Evolutionary conservation across 495 filamentous ascomycete species (phyloP), one percentile per base, ranked within the genome.

Genomic region (Massariosphaeria phaeospora): DNA sequence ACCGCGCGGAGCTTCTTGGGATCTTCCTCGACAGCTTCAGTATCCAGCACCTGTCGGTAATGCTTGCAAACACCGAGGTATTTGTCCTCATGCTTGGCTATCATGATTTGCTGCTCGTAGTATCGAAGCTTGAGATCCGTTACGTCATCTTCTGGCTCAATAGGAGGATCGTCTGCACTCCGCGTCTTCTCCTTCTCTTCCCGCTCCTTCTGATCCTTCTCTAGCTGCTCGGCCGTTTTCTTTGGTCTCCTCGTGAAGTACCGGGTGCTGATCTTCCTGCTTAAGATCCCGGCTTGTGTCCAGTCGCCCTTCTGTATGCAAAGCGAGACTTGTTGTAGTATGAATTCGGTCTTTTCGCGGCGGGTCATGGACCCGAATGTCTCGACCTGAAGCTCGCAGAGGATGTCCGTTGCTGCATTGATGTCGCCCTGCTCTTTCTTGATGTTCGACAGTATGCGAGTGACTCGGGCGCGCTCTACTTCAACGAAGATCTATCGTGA

Each of bases 331-430:
- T 98, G 93, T 66, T 91, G 88, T 42, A 98, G 77, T 61, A 98
- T 97, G 67, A 98, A 97, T 63, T 96, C 93, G 11, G 88, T 91
- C 84, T 98, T 98, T 69, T 98, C 93, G 55, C 94, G 82, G 61
- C 91, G 78, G 38, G 87, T 84, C 93, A 98, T 98, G 33, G 93
- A 97, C 17, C 93, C 93, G 64, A 98, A 98, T 0, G 93, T 98
- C 76, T 98, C 93, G 15, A 98, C 93, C 69, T 98, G 93, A 49
- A 98, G 78, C 74, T 98, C 93, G 72, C 93, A 98, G 20, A 98
- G 79, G 48, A 89, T 93, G 60, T 95, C 91, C 55, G 87, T 85
- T 5, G 93, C 94, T 12, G 87, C 84, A 65, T 85, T 86, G 54
- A 95, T 78, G 64, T 98, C 89, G 45, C 91, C 91, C 72, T 96